Evolutionary conservation across 768 basidiomycete species (phyloP).

Genomic region (Stropharia rugosoannulata): DNA sequence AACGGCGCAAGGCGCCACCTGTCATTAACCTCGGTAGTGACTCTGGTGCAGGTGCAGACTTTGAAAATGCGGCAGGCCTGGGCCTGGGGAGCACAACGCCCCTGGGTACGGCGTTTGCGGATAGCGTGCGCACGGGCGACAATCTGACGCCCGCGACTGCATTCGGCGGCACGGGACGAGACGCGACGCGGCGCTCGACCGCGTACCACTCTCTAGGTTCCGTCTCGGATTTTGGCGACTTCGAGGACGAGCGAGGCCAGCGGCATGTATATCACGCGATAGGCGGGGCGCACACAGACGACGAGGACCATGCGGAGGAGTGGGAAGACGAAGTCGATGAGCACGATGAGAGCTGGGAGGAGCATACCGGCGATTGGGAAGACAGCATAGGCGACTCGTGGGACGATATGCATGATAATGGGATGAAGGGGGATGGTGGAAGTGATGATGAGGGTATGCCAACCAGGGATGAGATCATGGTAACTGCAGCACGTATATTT

Average conservation of each 20-base stretch:
- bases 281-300: constrained; percentile 15
- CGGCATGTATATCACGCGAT: constrained; percentile 13
- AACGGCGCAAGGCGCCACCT: too few relatives aligned
- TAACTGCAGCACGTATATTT: constrained; percentile 51
- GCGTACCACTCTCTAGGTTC: constrained; percentile 57
- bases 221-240: constrained; percentile 56
- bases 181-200: not conserved
- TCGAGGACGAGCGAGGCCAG: constrained; percentile 32
- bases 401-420: not conserved
- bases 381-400: not conserved
- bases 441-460: constrained; percentile 38
- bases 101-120: constrained; percentile 3
- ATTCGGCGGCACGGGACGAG: constrained; percentile 2
- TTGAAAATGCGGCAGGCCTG: not conserved
- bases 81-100: not conserved
- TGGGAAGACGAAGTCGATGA: constrained; percentile 36
- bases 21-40: too few relatives aligned
- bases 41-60: not conserved
- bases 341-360: constrained; percentile 34
- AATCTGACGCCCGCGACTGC: constrained; percentile 1
- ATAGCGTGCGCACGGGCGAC: constrained; percentile 4
- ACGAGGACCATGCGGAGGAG: constrained; percentile 35
- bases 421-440: constrained; percentile 11
- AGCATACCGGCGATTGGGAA: constrained; percentile 8
- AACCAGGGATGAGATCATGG: constrained; percentile 46